Evolutionary conservation across 2,329 filamentous ascomycete genomes (phyloP).

Genomic region (Neofusicoccum cordaticola): DNA sequence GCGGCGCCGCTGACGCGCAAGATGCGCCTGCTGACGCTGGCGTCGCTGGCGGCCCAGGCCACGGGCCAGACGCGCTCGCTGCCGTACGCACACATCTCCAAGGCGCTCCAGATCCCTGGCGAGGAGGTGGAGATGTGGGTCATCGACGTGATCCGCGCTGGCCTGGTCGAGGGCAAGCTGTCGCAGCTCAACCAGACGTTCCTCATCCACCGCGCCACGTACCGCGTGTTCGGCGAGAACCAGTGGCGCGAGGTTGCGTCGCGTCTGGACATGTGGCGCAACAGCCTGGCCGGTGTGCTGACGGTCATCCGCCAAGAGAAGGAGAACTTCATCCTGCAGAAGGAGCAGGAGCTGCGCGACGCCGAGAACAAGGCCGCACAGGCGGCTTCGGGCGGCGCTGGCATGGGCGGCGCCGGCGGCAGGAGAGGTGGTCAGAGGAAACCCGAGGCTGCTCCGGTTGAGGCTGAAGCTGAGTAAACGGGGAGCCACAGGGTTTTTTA

Average conservation of each 20-base stretch:
- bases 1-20: conserved; percentile 79
- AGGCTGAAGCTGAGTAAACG: not conserved
- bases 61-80: conserved; percentile 77
- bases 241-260: conserved; percentile 96
- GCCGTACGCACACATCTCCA: conserved; percentile 80
- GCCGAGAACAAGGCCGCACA: conserved; percentile 61
- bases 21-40: conserved; percentile 92
- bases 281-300: conserved; percentile 75
- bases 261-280: conserved; percentile 86
- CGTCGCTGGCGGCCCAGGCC: conserved; percentile 74
- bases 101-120: conserved; percentile 75
- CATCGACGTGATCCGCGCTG: conserved; percentile 94
- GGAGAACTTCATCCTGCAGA: conserved; percentile 71
- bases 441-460: not conserved
- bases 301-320: conserved; percentile 77
- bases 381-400: not conserved
- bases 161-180: conserved; percentile 93
- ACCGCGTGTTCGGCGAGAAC: conserved; percentile 95
- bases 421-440: conserved; percentile 6
- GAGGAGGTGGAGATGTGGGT: conserved; percentile 97
- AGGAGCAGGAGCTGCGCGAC: conserved; percentile 73
- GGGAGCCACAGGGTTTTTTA: no score
- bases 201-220: conserved; percentile 91
- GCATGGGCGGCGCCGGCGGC: not conserved
- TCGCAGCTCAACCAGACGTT: conserved; percentile 91